Conservation (phyloP, 2,329 filamentous ascomycete genomes). For the Escovopsis sp. region DNA sequence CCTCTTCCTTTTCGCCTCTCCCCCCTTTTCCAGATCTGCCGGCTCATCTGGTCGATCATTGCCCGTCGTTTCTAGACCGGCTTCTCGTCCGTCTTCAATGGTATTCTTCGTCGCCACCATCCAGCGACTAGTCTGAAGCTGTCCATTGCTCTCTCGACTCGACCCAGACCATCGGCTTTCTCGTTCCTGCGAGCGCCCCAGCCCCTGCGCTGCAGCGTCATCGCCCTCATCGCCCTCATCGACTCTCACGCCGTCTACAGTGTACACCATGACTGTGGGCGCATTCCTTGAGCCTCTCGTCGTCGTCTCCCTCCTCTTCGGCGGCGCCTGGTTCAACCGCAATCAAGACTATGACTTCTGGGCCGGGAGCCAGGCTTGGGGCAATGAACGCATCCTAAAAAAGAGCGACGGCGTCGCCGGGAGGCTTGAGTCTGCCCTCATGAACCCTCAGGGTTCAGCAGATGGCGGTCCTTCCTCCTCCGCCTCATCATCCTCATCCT, state of each 20-base stretch:
- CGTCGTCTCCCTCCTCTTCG: slow-evolving; percentile 28
- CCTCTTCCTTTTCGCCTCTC: background rate
- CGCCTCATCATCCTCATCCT: slow-evolving; percentile 8
- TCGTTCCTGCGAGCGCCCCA: too few relatives aligned
- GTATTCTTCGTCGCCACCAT: too few relatives aligned
- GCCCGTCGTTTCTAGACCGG: too few relatives aligned
- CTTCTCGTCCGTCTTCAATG: too few relatives aligned
- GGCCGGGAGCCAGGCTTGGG: slow-evolving; percentile 10
- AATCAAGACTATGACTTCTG: slow-evolving; percentile 22
- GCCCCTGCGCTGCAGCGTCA: background rate
- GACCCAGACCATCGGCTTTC: too few relatives aligned
- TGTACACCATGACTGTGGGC: slow-evolving; percentile 22
- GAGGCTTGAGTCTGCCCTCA: slow-evolving; percentile 13
- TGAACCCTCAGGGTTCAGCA: slow-evolving; percentile 4
- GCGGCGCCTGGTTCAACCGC: slow-evolving; percentile 29
- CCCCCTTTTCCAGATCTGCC: too few relatives aligned
- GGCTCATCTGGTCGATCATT: too few relatives aligned
- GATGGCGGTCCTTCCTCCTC: background rate
- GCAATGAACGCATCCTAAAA: slow-evolving; percentile 12
- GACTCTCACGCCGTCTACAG: background rate
- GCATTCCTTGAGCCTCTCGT: slow-evolving; percentile 27
- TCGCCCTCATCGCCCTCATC: background rate
- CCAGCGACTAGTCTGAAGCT: too few relatives aligned
- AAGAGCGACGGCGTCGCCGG: slow-evolving; percentile 16
- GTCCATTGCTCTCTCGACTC: too few relatives aligned